These are phyloP conservation scores for Ceratocystis cacaofunesta DNA, from an alignment of 2,329 filamentous ascomycete genomes.

Conservation along the genomic window DNA sequence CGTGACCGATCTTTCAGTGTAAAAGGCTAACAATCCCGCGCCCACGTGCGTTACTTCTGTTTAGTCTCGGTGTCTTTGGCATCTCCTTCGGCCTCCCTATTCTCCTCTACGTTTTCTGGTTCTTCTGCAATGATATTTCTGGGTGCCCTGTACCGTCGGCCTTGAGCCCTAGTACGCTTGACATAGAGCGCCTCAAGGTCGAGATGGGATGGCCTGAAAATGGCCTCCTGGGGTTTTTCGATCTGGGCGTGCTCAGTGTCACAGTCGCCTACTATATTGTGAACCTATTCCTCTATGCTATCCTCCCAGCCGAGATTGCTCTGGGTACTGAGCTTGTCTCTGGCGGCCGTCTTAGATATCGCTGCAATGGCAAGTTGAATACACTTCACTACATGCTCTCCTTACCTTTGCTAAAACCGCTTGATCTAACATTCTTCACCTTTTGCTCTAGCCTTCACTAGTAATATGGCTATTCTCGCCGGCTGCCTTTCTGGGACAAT, in stretches of 20 bases:
- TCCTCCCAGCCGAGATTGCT: constrained; percentile 58
- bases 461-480: constrained; percentile 58
- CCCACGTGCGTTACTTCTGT: not conserved
- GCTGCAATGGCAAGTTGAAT: constrained; percentile 52
- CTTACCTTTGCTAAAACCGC: not conserved
- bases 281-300: constrained; percentile 56
- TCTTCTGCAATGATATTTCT: constrained; percentile 82
- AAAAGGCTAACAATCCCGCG: not conserved
- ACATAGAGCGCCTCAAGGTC: constrained; percentile 55
- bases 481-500: constrained; percentile 59
- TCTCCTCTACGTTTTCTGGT: constrained; percentile 63
- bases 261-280: constrained; percentile 65
- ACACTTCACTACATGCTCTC: not conserved
- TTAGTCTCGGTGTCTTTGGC: constrained; percentile 56
- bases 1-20: not conserved
- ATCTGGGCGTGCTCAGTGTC: constrained; percentile 52
- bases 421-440: not conserved
- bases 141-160: constrained; percentile 80
- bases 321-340: constrained; percentile 56
- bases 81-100: constrained; percentile 72
- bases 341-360: constrained; percentile 66
- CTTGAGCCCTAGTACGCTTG: constrained; percentile 55
- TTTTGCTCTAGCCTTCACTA: constrained; percentile 47
- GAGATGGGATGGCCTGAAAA: constrained; percentile 69
- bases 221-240: constrained; percentile 56